phyloP scores from a whole-genome alignment of 2,329 filamentous ascomycete genomes.

The Reticulascus tulasneorum region DNA sequence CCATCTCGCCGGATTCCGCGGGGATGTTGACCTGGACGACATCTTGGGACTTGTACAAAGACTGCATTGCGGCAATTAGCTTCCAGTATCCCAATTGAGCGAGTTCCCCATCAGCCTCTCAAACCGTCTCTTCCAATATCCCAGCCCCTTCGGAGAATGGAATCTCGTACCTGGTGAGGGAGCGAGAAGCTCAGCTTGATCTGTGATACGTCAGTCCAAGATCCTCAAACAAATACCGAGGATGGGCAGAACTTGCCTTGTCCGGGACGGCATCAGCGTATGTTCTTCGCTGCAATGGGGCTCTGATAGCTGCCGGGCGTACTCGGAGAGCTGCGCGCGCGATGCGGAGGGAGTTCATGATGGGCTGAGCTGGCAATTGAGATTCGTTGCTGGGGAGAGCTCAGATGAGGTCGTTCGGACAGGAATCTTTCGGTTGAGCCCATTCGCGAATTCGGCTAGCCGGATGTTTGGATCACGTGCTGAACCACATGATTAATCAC shows the following conservation, averaged over 20 bases:
- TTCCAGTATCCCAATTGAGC: constrained; percentile 22
- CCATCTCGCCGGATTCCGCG: constrained; percentile 98
- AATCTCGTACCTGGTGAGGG: constrained; percentile 88
- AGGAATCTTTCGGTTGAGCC: constrained; percentile 44
- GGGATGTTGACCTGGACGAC: constrained; percentile 97
- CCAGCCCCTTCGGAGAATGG: constrained; percentile 5
- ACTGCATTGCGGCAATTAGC: constrained; percentile 58
- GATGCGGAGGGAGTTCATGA: constrained; percentile 93
- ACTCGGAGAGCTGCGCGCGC: constrained; percentile 85
- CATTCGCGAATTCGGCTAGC: constrained; percentile 36
- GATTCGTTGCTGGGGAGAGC: constrained; percentile 41
- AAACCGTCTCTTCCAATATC: constrained; percentile 1
- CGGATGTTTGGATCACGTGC: constrained; percentile 26
- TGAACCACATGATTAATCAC: constrained; percentile 23
- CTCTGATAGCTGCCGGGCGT: constrained; percentile 71
- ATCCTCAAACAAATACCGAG: constrained; percentile 18
- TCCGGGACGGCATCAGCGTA: constrained; percentile 86
- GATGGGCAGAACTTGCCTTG: constrained; percentile 53
- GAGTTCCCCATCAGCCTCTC: constrained; percentile 11
- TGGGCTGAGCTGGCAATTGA: constrained; percentile 49
- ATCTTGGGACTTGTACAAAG: constrained; percentile 65
- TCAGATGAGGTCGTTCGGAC: constrained; percentile 37
- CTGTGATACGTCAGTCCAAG: constrained; percentile 36
- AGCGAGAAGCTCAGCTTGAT: constrained; percentile 98
- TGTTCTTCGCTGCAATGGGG: constrained; percentile 76